phyloP scores from a whole-genome alignment of 345 rosid species.

The Trapa bicornis region DNA sequence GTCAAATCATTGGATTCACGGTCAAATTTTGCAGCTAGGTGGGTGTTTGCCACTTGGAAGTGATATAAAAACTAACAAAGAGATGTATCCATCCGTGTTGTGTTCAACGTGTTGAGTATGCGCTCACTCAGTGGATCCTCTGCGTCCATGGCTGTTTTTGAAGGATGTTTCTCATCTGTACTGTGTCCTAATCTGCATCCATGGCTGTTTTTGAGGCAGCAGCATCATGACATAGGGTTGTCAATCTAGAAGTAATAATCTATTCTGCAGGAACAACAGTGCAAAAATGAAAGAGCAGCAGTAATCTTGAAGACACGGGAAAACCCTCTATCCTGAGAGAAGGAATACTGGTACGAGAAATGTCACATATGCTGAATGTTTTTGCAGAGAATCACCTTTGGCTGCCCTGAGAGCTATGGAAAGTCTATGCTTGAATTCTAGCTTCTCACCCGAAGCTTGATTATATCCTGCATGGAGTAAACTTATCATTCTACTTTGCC shows the following conservation, averaged over 20 bases:
- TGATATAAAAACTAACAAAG: no score
- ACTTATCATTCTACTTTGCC: not conserved
- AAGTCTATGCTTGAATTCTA: slow-evolving; percentile 92
- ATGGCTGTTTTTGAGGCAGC: not conserved
- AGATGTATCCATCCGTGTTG: no score
- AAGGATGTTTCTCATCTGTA: no score
- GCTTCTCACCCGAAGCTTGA: slow-evolving; percentile 57
- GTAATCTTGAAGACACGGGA: not conserved
- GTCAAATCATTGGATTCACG: no score
- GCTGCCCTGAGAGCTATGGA: slow-evolving; percentile 85
- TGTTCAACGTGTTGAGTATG: no score
- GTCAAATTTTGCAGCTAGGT: no score
- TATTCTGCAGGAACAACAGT: not conserved
- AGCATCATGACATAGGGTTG: not conserved
- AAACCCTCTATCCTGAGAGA: slow-evolving; percentile 13
- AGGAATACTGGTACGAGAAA: slow-evolving; percentile 53
- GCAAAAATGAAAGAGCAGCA: not conserved
- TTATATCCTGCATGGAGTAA: slow-evolving; percentile 31
- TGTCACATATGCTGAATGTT: slow-evolving; percentile 70
- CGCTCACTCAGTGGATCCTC: no score
- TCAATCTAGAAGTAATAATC: not conserved
- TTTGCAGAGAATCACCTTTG: slow-evolving; percentile 88
- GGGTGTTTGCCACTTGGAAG: no score
- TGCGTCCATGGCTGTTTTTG: no score
- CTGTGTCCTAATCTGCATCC: no score